Evolutionary conservation across 352 stramenopile species (phyloP).

Genomic region (Plasmopara halstedii): DNA sequence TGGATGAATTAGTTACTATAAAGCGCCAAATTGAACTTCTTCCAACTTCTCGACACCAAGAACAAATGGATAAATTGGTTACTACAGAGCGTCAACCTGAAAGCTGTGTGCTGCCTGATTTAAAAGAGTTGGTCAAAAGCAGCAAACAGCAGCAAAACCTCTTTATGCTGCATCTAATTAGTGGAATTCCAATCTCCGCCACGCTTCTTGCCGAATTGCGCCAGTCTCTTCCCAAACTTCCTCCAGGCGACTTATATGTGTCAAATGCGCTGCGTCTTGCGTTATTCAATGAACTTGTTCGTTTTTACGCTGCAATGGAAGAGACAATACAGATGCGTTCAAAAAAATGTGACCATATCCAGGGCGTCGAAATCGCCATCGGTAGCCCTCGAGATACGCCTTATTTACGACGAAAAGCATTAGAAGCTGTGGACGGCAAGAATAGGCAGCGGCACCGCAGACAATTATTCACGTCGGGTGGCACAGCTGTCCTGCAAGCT

Average conservation of each 20-base stretch:
- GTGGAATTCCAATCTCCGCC: conserved; percentile 33
- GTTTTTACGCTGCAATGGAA: conserved; percentile 41
- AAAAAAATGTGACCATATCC: conserved; percentile 3
- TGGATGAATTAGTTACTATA: too few species aligned
- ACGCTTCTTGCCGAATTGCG: conserved; percentile 42
- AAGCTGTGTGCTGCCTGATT: conserved; percentile 34
- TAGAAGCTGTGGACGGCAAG: conserved; percentile 36
- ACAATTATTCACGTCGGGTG: conserved; percentile 32
- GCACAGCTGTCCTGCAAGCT: conserved; percentile 27
- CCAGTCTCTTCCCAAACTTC: conserved; percentile 35
- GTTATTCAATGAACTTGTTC: conserved; percentile 44
- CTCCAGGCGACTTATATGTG: conserved; percentile 41
- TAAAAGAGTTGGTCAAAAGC: conserved; percentile 4
- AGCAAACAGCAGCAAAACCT: conserved; percentile 8
- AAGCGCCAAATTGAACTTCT: conserved; percentile 25
- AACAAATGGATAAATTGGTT: conserved; percentile 6
- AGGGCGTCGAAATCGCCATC: conserved; percentile 35
- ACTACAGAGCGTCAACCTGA: too few species aligned
- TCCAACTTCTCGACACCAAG: conserved; percentile 4
- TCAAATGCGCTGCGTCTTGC: conserved; percentile 31
- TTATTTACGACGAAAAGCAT: conserved; percentile 58
- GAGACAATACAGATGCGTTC: conserved; percentile 2
- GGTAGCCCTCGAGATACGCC: conserved; percentile 62
- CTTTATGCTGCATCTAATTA: conserved; percentile 27
- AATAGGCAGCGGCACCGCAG: conserved; percentile 25